phyloP scores from a whole-genome alignment of 2,329 filamentous ascomycete genomes.

The Leptosphaerulina australis region DNA sequence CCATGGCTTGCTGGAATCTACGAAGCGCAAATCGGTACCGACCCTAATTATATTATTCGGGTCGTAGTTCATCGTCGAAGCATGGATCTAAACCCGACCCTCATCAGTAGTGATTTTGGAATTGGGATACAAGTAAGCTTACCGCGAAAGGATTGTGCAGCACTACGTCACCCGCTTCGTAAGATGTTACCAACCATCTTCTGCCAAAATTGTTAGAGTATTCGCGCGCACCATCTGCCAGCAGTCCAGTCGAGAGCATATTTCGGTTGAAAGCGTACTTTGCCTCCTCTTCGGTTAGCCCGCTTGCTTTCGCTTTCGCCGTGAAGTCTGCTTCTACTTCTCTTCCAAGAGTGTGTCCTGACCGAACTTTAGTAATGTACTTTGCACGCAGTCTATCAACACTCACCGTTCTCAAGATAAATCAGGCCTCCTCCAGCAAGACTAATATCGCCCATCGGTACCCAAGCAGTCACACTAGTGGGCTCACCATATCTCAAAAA shows the following conservation, averaged over 20 bases:
- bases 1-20: conserved; percentile 58
- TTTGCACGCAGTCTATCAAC: background rate
- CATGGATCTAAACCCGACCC: conserved; percentile 58
- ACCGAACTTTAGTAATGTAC: background rate
- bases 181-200: conserved; percentile 59
- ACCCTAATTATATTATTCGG: conserved; percentile 59
- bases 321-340: conserved; percentile 60
- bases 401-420: conserved; percentile 59
- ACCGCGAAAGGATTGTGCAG: conserved; percentile 42
- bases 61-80: conserved; percentile 62
- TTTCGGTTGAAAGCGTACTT: conserved; percentile 58
- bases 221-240: conserved; percentile 57
- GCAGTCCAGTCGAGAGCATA: conserved; percentile 63
- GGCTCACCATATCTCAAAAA: conserved; percentile 62
- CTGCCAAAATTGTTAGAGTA: conserved; percentile 54
- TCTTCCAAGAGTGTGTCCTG: conserved; percentile 54
- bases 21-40: conserved; percentile 63
- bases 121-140: background rate
- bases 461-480: conserved; percentile 63
- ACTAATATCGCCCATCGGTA: conserved; percentile 61
- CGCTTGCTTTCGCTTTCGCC: conserved; percentile 55
- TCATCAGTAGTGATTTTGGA: conserved; percentile 11
- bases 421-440: conserved; percentile 64
- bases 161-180: conserved; percentile 61
- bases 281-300: conserved; percentile 60